A percentile compares a stretch with the other conserved stretches of the same genome.
These are phyloP conservation scores for Heterobasidion annosum DNA, from an alignment of 1,284 basidiomycete species.

Conservation along the genomic window DNA sequence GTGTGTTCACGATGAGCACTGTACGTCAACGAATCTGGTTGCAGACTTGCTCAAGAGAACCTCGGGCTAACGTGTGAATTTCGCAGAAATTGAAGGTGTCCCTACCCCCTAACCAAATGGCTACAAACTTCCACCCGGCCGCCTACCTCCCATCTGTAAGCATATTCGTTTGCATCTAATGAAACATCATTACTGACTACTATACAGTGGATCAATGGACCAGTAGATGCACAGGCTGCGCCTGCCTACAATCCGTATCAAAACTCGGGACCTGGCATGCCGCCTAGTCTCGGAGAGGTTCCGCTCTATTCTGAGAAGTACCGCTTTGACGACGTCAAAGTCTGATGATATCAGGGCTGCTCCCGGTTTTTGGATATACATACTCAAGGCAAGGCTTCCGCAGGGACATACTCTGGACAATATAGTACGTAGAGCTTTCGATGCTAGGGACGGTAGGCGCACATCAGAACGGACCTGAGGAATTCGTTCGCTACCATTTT, in stretches of 20 bases:
- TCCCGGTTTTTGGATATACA: not conserved
- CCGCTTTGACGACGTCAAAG: constrained; percentile 19
- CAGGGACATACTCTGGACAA: not conserved
- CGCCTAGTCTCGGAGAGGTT: constrained; percentile 15
- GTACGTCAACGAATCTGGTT: constrained; percentile 21
- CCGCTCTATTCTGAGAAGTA: constrained; percentile 22
- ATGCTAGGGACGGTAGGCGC: too few relatives aligned
- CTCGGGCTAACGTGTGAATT: not conserved
- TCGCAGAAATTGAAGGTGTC: constrained; percentile 31
- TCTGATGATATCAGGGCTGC: constrained; percentile 8
- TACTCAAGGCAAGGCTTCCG: not conserved
- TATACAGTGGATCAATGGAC: constrained; percentile 22
- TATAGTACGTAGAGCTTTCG: not conserved
- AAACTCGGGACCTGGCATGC: constrained; percentile 16
- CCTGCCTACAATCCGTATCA: constrained; percentile 24
- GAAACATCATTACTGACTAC: not conserved
- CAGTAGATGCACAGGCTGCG: constrained; percentile 19
- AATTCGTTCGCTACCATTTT: too few relatives aligned
- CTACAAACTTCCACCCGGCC: constrained; percentile 33
- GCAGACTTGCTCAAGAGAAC: too few relatives aligned
- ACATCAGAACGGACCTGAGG: too few relatives aligned
- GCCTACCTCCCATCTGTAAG: constrained; percentile 36
- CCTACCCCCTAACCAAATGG: constrained; percentile 22
- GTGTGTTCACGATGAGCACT: constrained; percentile 27
- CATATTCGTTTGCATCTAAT: not conserved